phyloP scores from a whole-genome alignment of 2,329 filamentous ascomycete species.

The Fusarium tanahbumbuense region DNA sequence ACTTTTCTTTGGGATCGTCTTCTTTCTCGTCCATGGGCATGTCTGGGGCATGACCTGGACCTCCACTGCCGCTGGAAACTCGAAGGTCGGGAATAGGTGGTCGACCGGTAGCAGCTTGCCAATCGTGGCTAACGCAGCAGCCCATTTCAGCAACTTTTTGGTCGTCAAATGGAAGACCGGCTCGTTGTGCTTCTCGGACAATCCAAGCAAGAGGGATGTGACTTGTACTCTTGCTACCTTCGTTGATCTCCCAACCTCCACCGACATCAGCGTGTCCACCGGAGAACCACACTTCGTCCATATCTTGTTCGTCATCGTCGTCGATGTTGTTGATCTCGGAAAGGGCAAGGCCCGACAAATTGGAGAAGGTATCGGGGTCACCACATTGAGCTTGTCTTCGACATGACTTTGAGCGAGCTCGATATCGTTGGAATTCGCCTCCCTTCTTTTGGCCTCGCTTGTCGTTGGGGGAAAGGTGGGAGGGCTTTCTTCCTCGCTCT shows the following conservation, averaged over 20 bases:
- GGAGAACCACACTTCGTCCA: conserved; percentile 84
- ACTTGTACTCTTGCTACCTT: conserved; percentile 70
- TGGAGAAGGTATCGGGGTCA: conserved; percentile 48
- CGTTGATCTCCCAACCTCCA: conserved; percentile 75
- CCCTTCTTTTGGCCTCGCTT: conserved; percentile 15
- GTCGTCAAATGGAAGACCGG: conserved; percentile 77
- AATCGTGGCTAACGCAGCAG: conserved; percentile 54
- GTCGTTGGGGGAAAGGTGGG: conserved; percentile 24
- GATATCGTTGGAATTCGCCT: conserved; percentile 54
- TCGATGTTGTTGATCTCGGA: conserved; percentile 54
- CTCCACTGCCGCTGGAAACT: conserved; percentile 40
- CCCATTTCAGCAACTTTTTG: conserved; percentile 75
- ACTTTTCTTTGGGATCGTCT: conserved; percentile 50
- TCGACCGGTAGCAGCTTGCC: conserved; percentile 15
- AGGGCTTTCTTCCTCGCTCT: conserved; percentile 25
- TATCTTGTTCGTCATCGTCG: conserved; percentile 71
- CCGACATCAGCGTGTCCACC: conserved; percentile 84
- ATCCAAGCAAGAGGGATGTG: conserved; percentile 79
- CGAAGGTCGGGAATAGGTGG: conserved; percentile 49
- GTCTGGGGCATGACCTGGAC: conserved; percentile 30
- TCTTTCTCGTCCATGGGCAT: conserved; percentile 42
- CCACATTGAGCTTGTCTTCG: conserved; percentile 42
- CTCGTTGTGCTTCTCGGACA: conserved; percentile 68
- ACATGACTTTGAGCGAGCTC: conserved; percentile 54
- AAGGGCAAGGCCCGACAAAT: conserved; percentile 46